Conservation (phyloP, 2,329 filamentous ascomycete genomes). For the Claviceps humidiphila region DNA sequence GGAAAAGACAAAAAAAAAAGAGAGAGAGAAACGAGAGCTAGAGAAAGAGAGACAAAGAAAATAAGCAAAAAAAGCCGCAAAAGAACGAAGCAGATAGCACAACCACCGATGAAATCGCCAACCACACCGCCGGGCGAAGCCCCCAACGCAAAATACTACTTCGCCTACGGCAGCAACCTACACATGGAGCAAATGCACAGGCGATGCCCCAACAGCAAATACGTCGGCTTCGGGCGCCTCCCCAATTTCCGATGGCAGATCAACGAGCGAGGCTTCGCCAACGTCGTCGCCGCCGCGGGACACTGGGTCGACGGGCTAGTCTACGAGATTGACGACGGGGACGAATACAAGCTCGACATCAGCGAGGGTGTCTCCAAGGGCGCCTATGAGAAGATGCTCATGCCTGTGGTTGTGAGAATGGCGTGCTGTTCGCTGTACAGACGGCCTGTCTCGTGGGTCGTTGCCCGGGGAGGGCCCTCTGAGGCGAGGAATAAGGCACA, state of each 20-base stretch:
- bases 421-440: conserved; percentile 21
- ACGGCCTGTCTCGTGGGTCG: conserved; percentile 24
- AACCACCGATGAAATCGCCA: not conserved
- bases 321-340: conserved; percentile 23
- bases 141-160: conserved; percentile 23
- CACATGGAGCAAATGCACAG: conserved; percentile 30
- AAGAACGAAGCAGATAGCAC: not conserved
- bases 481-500: conserved; percentile 14
- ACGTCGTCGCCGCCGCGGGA: conserved; percentile 22
- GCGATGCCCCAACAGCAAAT: conserved; percentile 27
- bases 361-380: conserved; percentile 27
- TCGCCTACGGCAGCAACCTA: conserved; percentile 34
- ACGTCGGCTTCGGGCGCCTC: conserved; percentile 26
- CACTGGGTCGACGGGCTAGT: conserved; percentile 27
- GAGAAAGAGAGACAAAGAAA: not conserved
- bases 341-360: conserved; percentile 26
- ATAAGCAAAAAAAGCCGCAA: not conserved
- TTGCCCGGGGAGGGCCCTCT: conserved; percentile 21
- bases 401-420: conserved; percentile 20
- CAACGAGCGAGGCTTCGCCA: conserved; percentile 33
- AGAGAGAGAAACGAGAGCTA: not conserved
- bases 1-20: not conserved
- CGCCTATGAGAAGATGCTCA: conserved; percentile 23
- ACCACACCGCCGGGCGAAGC: not conserved
- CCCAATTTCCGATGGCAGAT: conserved; percentile 30